Conservation (phyloP, 768 basidiomycete genomes). For the Hypholoma sublateritium region DNA sequence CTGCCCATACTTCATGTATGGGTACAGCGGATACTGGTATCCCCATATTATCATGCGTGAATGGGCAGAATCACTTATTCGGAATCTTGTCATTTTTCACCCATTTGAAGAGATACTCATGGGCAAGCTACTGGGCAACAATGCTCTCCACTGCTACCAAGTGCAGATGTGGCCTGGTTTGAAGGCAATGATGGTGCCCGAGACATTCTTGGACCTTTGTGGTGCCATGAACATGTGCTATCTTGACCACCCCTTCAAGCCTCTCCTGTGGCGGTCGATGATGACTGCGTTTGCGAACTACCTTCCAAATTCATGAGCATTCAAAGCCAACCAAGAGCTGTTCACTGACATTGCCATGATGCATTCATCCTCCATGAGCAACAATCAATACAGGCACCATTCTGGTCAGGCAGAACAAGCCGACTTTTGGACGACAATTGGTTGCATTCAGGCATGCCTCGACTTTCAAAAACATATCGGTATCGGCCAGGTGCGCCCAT, state of each 20-base stretch:
- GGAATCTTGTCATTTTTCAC: slow-evolving; percentile 5
- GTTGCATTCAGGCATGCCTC: slow-evolving; percentile 4
- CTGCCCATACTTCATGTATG: too few species aligned
- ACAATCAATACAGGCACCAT: not conserved
- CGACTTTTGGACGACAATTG: not conserved
- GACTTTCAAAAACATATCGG: slow-evolving; percentile 12
- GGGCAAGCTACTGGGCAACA: not conserved
- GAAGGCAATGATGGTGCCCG: not conserved
- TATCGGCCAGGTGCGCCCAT: slow-evolving; percentile 7
- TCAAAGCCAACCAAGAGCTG: not conserved
- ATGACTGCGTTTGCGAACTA: slow-evolving; percentile 1
- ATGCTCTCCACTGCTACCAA: not conserved
- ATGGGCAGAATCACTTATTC: not conserved
- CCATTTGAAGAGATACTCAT: slow-evolving; percentile 8
- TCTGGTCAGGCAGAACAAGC: not conserved
- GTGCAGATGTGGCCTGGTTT: slow-evolving; percentile 5
- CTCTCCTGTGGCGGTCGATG: not conserved
- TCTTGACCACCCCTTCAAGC: not conserved
- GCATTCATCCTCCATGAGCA: not conserved
- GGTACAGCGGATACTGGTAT: too few species aligned
- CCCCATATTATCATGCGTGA: slow-evolving; percentile 1
- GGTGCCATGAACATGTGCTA: not conserved
- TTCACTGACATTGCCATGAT: slow-evolving; percentile 3
- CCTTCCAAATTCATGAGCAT: not conserved
- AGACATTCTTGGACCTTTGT: not conserved